Conservation (phyloP, 2,329 filamentous ascomycete species). For the Pleoardoris graminearum region DNA sequence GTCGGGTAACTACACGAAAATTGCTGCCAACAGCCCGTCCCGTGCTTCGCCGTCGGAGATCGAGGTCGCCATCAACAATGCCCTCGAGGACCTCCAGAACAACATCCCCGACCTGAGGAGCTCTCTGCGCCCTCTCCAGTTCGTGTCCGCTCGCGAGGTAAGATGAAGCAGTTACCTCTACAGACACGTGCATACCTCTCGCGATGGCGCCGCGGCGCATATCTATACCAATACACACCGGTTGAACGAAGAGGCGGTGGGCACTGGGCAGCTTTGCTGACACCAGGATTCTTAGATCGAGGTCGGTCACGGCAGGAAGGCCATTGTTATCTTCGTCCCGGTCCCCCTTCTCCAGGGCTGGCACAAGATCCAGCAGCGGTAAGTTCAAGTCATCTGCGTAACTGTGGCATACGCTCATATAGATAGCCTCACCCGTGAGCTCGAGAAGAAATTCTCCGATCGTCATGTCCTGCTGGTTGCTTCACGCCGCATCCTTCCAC, state of each 20-base stretch:
- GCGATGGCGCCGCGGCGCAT: conserved; percentile 31
- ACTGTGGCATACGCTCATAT: conserved; percentile 11
- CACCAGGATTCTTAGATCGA: conserved; percentile 80
- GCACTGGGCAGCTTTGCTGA: conserved; percentile 61
- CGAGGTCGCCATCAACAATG: conserved; percentile 93
- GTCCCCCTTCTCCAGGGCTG: conserved; percentile 97
- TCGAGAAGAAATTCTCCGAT: conserved; percentile 99
- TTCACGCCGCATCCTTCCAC: conserved; percentile 96
- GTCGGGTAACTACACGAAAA: conserved; percentile 74
- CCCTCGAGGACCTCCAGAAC: conserved; percentile 79
- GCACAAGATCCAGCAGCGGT: conserved; percentile 99
- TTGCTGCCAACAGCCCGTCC: conserved; percentile 95
- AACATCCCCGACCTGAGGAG: conserved; percentile 98
- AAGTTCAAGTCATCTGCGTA: conserved; percentile 52
- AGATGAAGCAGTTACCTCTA: conserved; percentile 56
- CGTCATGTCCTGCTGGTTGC: conserved; percentile 99
- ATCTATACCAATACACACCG: conserved; percentile 19
- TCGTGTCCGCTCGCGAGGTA: conserved; percentile 99
- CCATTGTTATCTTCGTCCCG: conserved; percentile 99
- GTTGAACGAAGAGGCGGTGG: conserved; percentile 57
- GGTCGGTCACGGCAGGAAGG: conserved; percentile 99
- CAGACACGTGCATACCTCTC: conserved; percentile 10
- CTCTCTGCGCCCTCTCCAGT: conserved; percentile 95
- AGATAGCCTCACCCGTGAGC: conserved; percentile 92
- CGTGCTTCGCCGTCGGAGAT: conserved; percentile 95